Evolutionary conservation across 768 basidiomycete species (phyloP), one percentile per base, ranked within the genome.

Genomic region (Lactarius deliciosus): DNA sequence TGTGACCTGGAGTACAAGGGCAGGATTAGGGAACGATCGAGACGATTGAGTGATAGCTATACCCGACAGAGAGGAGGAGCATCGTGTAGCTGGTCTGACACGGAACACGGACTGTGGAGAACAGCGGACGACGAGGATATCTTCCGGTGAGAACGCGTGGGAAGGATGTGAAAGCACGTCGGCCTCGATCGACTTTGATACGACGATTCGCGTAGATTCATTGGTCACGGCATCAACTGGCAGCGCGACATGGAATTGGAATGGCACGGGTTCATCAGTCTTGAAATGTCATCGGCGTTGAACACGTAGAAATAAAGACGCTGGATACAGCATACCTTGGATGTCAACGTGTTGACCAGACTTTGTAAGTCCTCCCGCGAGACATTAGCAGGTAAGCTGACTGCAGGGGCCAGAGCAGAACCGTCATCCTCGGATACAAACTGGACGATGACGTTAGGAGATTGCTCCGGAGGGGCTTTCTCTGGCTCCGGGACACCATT

Each of bases 81-180:
- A 99, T 72, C 97, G 80, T 36, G 94, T 95, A 13, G 97, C 94
- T 28, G 94, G 93, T 70, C 96, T 82, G 32, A 99, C 96, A 65
- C 88, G 86, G 78, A 97, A 99, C 5, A 98, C 91, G 55, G 95
- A 93, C 76, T 99, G 96, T 10, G 96, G 96, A 32, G 96, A 88
- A 76, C 96, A 98, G 71, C 89, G 86, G 30, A 98, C 83, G 60
- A 91, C 82, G 64, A 98, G 86, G 11, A 95, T 83, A 73, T 93
- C 94, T 83, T 99, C 96, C 10, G 86, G 81, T 0, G 91, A 89
- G 70, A 93, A 91, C 0, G 84, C 81, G 30, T 85, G 81, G 2
- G 90, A 89, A 0, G 88, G 82, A 73, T 89, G 90, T 8, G 81
- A 78, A 10, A 98, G 80, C 10, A 97, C 83, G 73, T 98, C 94